Evolutionary conservation across 2,329 filamentous ascomycete species (phyloP), one percentile per base, ranked within the genome.

Genomic region (Sporothrix dimorphospora): DNA sequence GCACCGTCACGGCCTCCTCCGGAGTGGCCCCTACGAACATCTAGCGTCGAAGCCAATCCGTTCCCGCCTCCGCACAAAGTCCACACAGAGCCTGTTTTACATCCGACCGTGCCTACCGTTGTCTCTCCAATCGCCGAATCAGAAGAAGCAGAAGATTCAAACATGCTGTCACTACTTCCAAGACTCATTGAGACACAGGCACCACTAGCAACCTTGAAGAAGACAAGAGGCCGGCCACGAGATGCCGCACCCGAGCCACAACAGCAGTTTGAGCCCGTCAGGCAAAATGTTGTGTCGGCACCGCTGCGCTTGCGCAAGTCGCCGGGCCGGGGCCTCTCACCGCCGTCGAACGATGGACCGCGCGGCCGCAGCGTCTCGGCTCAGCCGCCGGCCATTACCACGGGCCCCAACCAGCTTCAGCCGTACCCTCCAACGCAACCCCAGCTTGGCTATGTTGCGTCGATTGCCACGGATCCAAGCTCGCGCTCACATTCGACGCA

Each of bases 321-420:
- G 45, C 55, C 67, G 2, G 55, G 34, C 11, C 72, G 71, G 12
- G 73, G 74, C 49, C 76, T 77, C 14, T 81, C 81, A 12, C 79
- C 83, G 4, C 77, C 78, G 4, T 76, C 80, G 49, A 81, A 84
- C 16, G 68, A 69, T 7, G 34, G 16, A 38, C 66, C 78, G 1
- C 81, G 85, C 38, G 82, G 81, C 9, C 82, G 85, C 71, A 85
- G 85, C 75, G 82, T 82, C 38, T 87, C 86, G 12, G 85, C 83
- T 1, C 86, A 87, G 57, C 81, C 82, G 2, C 78, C 82, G 4
- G 7, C 19, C 11, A n/a, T 42, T 19, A n/a, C 14, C 40, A 24
- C 30, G 2, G 24, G 42, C 4, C n/a, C 30, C 11, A 14, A 24
- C 9, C 71, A 72, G 27, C 42, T 38, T 3, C 45, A 24, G 30